Percentiles rank a stretch among this genome's conserved stretches.
phyloP scores from a whole-genome alignment of 1,284 basidiomycete species.

The Tilletiopsis washingtonensis region DNA sequence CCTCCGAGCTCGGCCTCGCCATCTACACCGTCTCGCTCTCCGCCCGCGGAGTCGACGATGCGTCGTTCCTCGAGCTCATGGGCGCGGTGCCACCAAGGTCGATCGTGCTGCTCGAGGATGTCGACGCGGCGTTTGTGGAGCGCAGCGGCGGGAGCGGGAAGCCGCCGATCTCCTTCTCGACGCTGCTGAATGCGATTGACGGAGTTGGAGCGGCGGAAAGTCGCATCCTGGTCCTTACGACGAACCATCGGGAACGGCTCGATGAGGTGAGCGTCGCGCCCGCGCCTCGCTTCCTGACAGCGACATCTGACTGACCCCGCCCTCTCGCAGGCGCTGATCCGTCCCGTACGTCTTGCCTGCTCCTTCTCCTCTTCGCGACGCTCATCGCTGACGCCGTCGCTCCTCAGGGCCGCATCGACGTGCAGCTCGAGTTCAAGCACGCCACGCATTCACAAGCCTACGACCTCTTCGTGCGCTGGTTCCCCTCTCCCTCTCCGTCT shows the following conservation, averaged over 20 bases:
- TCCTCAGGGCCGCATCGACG: slow-evolving; percentile 7
- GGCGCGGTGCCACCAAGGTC: slow-evolving; percentile 61
- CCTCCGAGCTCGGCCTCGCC: slow-evolving; percentile 65
- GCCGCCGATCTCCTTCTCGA: slow-evolving; percentile 1
- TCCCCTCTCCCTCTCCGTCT: neutral
- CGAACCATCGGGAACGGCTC: slow-evolving; percentile 7
- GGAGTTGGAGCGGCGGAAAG: slow-evolving; percentile 8
- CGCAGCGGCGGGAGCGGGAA: neutral
- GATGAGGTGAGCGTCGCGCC: slow-evolving; percentile 2
- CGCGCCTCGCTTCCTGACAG: too few species aligned
- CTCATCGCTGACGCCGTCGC: neutral
- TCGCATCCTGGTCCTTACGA: slow-evolving; percentile 8
- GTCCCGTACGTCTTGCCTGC: neutral
- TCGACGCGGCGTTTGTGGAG: slow-evolving; percentile 8
- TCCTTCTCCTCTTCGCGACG: neutral
- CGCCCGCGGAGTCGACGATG: slow-evolving; percentile 62
- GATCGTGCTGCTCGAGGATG: slow-evolving; percentile 70
- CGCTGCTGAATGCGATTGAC: slow-evolving; percentile 12
- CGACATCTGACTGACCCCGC: too few species aligned
- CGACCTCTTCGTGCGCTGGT: slow-evolving; percentile 10
- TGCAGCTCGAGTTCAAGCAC: slow-evolving; percentile 5
- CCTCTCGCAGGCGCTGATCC: slow-evolving; percentile 7
- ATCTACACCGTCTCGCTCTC: slow-evolving; percentile 70
- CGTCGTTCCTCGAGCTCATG: slow-evolving; percentile 57
- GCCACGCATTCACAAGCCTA: slow-evolving; percentile 4